These are phyloP conservation scores for Cadophora luteo-olivacea DNA, from an alignment of 2,329 filamentous ascomycete genomes.

Conservation along the genomic window DNA sequence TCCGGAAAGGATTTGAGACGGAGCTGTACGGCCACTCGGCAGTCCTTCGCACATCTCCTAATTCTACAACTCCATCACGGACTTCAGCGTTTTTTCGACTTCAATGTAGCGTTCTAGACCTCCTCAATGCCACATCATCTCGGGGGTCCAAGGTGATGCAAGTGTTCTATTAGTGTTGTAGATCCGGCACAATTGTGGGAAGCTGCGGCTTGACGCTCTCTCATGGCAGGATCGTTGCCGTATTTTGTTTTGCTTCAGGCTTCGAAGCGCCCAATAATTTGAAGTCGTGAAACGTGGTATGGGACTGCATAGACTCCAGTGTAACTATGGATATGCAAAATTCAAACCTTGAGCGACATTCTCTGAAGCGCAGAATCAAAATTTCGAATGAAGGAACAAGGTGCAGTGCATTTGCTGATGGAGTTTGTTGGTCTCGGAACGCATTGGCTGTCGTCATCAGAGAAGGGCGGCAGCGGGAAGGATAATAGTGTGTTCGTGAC, in stretches of 20 bases:
- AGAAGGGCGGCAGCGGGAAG: background rate
- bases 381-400: background rate
- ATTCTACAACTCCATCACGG: background rate
- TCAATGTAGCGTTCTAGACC: background rate
- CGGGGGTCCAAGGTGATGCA: background rate
- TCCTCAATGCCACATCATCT: background rate
- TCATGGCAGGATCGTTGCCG: background rate
- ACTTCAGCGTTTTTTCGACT: background rate
- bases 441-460: background rate
- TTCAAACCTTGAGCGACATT: too few species aligned
- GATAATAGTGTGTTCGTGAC: background rate
- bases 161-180: background rate
- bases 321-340: too few species aligned
- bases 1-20: background rate
- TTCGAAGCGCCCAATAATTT: background rate
- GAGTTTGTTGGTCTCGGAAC: background rate
- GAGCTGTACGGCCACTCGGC: background rate
- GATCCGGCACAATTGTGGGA: background rate
- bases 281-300: background rate
- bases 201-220: slow-evolving; percentile 1
- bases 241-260: background rate
- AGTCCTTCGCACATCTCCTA: background rate
- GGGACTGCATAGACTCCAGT: background rate
- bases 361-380: too few species aligned
- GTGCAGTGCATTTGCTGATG: background rate